These are phyloP conservation scores for Penicillium waksmanii DNA, from an alignment of 495 filamentous ascomycete genomes.

Conservation along the genomic window DNA sequence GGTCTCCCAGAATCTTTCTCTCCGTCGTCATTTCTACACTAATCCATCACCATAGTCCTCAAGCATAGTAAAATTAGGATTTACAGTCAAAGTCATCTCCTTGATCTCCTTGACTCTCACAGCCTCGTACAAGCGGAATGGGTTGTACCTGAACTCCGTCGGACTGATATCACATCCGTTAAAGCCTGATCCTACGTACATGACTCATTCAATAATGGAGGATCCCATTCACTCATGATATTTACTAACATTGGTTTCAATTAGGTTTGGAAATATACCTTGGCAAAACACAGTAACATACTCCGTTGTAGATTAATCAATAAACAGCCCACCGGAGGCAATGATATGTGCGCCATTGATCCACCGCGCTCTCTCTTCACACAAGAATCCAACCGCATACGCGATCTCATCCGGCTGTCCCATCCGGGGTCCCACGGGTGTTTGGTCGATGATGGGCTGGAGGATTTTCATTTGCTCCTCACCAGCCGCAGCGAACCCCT, in stretches of 20 bases:
- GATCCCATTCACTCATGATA: too few relatives aligned
- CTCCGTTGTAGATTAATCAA: slow-evolving; percentile 16
- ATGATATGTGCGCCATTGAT: slow-evolving; percentile 42
- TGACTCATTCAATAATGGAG: background rate
- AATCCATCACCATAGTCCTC: too few relatives aligned
- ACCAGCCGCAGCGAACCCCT: slow-evolving; percentile 37
- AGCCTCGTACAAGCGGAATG: background rate
- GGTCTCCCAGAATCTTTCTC: too few relatives aligned
- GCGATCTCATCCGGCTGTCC: slow-evolving; percentile 44
- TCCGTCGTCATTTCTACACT: too few relatives aligned
- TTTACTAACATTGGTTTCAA: too few relatives aligned
- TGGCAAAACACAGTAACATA: too few relatives aligned
- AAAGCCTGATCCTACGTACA: background rate
- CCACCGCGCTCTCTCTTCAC: slow-evolving; percentile 43
- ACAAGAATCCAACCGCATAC: slow-evolving; percentile 41
- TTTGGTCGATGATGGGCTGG: slow-evolving; percentile 42
- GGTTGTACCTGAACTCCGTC: too few relatives aligned
- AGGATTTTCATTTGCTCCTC: slow-evolving; percentile 41
- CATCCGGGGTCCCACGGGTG: slow-evolving; percentile 40
- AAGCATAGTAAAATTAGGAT: too few relatives aligned
- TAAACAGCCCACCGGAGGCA: slow-evolving; percentile 40
- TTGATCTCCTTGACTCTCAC: background rate
- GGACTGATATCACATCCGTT: too few relatives aligned
- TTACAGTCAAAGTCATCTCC: background rate
- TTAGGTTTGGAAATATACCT: too few relatives aligned